Conservation (phyloP, 306 rosid genomes). For the Abrus precatorius region DNA sequence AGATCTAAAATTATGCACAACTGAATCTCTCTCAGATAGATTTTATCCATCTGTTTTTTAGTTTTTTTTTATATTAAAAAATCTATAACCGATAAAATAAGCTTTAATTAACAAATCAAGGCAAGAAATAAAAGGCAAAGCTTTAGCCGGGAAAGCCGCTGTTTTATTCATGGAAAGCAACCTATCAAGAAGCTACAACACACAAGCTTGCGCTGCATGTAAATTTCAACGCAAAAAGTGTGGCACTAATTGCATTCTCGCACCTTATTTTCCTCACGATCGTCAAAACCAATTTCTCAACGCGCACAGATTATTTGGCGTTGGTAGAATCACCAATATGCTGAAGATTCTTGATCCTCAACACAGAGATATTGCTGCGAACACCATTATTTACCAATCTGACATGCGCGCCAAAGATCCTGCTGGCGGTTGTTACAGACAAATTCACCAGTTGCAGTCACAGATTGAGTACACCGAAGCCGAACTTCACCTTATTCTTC, state of each 20-base stretch:
- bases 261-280: slow-evolving; percentile 86
- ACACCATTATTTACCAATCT: slow-evolving; percentile 64
- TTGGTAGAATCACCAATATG: slow-evolving; percentile 70
- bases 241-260: slow-evolving; percentile 73
- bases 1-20: not conserved
- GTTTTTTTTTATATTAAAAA: no score
- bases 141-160: no score
- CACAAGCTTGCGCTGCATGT: slow-evolving; percentile 92
- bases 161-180: slow-evolving; percentile 1
- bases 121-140: no score
- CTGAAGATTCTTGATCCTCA: slow-evolving; percentile 50
- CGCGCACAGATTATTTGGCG: slow-evolving; percentile 85
- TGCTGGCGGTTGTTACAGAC: slow-evolving; percentile 69
- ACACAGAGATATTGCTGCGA: slow-evolving; percentile 60
- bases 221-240: slow-evolving; percentile 85
- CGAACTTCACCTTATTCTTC: slow-evolving; percentile 62
- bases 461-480: slow-evolving; percentile 49
- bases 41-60: not conserved
- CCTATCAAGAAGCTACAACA: slow-evolving; percentile 20
- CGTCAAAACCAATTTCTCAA: slow-evolving; percentile 69
- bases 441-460: slow-evolving; percentile 51
- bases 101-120: no score
- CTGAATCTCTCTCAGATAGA: slow-evolving; percentile 22
- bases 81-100: no score
- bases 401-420: slow-evolving; percentile 80